phyloP scores from a whole-genome alignment of 1,284 basidiomycete species.

The Gomphus bonarii region DNA sequence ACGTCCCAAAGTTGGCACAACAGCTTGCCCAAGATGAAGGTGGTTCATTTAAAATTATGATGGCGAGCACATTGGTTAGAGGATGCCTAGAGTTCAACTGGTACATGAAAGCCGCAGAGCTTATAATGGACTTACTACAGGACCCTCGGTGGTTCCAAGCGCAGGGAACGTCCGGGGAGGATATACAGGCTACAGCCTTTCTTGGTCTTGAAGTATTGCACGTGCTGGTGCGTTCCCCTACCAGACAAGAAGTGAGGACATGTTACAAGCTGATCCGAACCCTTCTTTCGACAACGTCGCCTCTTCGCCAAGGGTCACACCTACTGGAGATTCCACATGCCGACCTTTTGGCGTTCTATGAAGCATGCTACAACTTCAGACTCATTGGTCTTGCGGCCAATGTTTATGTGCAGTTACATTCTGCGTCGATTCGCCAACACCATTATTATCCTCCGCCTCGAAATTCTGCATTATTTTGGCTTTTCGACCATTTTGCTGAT shows the following conservation, averaged over 20 bases:
- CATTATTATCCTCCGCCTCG: constrained; percentile 40
- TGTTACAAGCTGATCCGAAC: neutral
- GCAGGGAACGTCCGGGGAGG: neutral
- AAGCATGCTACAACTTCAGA: constrained; percentile 22
- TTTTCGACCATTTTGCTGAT: constrained; percentile 34
- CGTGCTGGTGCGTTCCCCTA: neutral
- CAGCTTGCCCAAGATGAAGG: neutral
- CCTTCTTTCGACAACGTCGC: neutral
- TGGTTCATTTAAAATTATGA: constrained; percentile 2
- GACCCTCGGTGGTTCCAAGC: constrained; percentile 4
- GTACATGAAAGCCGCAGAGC: neutral
- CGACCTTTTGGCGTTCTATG: constrained; percentile 36
- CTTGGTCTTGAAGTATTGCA: constrained; percentile 5
- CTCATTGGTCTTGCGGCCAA: constrained; percentile 24
- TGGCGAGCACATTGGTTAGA: neutral
- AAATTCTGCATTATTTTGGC: constrained; percentile 34
- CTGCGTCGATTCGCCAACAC: constrained; percentile 18
- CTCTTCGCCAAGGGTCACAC: neutral
- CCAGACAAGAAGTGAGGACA: neutral
- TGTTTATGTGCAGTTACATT: constrained; percentile 34
- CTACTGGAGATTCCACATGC: constrained; percentile 24
- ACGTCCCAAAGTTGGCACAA: neutral
- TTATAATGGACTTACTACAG: neutral
- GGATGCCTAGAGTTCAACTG: neutral
- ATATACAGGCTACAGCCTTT: neutral